A percentile compares a stretch with the other conserved stretches of the same genome.
These are phyloP conservation scores for Solanum bulbocastanum DNA, from an alignment of 257 asterid genomes.

Conservation along the genomic window DNA sequence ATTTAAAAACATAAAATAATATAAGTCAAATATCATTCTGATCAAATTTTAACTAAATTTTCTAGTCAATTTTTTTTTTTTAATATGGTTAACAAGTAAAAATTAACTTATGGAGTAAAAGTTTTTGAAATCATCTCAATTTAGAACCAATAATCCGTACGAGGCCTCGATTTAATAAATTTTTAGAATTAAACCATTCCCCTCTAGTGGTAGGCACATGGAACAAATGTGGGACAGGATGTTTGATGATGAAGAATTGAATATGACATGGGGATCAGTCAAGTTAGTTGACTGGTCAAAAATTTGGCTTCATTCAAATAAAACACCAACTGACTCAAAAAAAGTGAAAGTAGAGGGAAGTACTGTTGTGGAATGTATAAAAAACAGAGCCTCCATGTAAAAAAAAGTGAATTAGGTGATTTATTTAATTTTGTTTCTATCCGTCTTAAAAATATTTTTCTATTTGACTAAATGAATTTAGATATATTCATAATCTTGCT, in stretches of 20 bases:
- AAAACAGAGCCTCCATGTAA: not conserved
- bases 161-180: not conserved
- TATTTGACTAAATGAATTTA: too few relatives aligned
- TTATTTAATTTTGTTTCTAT: too few relatives aligned
- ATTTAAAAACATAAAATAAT: too few relatives aligned
- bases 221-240: not conserved
- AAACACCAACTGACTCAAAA: not conserved
- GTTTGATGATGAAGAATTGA: not conserved
- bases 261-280: not conserved
- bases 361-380: not conserved
- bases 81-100: too few relatives aligned
- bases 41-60: too few relatives aligned
- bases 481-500: too few relatives aligned
- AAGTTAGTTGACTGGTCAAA: not conserved
- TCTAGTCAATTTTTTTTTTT: too few relatives aligned
- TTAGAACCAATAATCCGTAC: not conserved
- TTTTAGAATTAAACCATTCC: not conserved
- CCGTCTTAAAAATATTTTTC: fast-evolving
- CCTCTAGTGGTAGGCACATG: not conserved
- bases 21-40: too few relatives aligned
- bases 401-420: not conserved
- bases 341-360: not conserved
- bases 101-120: not conserved
- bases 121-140: not conserved
- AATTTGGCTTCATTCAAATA: not conserved